phyloP scores from a whole-genome alignment of 495 filamentous ascomycete genomes.

The Glonium stellatum region DNA sequence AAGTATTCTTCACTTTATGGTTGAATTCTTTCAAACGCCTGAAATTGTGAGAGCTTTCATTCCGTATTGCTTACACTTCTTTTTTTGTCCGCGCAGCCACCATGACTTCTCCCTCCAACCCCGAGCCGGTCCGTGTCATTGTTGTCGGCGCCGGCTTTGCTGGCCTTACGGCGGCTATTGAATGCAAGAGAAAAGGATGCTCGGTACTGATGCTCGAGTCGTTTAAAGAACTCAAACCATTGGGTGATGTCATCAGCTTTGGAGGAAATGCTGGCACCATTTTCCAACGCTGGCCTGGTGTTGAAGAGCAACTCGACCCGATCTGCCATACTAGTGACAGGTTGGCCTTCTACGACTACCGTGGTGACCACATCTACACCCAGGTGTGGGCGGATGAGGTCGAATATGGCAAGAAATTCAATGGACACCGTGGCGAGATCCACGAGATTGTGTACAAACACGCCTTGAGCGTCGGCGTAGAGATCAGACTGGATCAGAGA shows the following conservation, averaged over 20 bases:
- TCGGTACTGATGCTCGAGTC: too few relatives aligned
- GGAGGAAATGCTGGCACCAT: constrained; percentile 23
- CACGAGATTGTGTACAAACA: constrained; percentile 55
- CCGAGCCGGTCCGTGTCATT: too few relatives aligned
- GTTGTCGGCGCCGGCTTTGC: too few relatives aligned
- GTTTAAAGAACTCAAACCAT: too few relatives aligned
- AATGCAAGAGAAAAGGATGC: too few relatives aligned
- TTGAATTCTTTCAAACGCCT: too few relatives aligned
- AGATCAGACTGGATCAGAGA: constrained; percentile 49
- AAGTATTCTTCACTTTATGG: too few relatives aligned
- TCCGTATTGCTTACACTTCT: too few relatives aligned
- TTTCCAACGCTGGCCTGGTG: constrained; percentile 20
- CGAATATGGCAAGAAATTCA: constrained; percentile 43
- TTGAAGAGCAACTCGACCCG: constrained; percentile 28
- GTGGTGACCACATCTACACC: constrained; percentile 34
- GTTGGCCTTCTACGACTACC: constrained; percentile 39
- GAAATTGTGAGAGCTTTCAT: too few relatives aligned
- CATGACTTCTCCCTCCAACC: too few relatives aligned
- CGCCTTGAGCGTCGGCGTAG: constrained; percentile 48
- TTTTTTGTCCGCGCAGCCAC: too few relatives aligned
- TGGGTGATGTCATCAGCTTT: constrained; percentile 24
- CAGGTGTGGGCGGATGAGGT: constrained; percentile 35
- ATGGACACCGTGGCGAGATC: constrained; percentile 58
- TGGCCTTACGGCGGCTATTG: too few relatives aligned
- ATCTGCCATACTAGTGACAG: constrained; percentile 44